phyloP scores from a whole-genome alignment of 2,329 filamentous ascomycete genomes.

The Thermothelomyces thermophilus region DNA sequence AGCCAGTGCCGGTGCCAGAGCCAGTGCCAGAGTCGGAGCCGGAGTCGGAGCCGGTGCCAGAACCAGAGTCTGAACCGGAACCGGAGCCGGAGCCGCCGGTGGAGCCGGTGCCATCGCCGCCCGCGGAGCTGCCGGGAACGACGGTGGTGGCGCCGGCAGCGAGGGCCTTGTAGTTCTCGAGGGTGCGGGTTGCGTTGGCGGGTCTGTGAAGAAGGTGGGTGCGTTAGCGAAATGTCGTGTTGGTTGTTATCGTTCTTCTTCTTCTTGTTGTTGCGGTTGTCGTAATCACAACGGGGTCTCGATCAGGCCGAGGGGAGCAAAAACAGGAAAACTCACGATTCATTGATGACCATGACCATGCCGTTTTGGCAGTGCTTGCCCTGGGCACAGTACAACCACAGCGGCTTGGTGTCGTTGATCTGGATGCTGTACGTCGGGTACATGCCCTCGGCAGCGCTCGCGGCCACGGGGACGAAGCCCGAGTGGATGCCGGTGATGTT shows the following conservation, averaged over 20 bases:
- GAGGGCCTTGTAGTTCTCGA: conserved; percentile 41
- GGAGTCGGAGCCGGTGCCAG: no score
- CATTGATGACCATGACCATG: conserved; percentile 73
- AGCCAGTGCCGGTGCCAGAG: conserved; percentile 11
- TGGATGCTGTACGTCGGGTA: conserved; percentile 65
- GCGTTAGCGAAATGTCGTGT: no score
- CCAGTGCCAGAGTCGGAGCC: no score
- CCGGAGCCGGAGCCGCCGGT: no score
- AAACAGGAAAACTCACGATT: conserved; percentile 49
- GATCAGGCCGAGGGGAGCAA: no score
- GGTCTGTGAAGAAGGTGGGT: conserved; percentile 36
- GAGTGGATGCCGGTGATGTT: conserved; percentile 57
- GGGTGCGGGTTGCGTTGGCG: conserved; percentile 46
- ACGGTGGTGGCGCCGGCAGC: conserved; percentile 31
- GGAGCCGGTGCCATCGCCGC: conserved; percentile 7
- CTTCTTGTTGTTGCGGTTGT: no score
- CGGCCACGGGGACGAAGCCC: conserved; percentile 58
- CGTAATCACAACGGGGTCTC: no score
- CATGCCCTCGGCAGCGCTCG: conserved; percentile 41
- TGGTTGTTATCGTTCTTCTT: not conserved
- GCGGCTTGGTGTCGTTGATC: conserved; percentile 61
- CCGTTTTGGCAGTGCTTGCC: conserved; percentile 66
- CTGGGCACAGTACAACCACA: conserved; percentile 77
- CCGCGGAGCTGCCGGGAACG: conserved; percentile 25
- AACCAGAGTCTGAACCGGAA: no score